A percentile compares a stretch with the other conserved stretches of the same genome.
These are phyloP conservation scores for Friedmanniomyces simplex DNA, from an alignment of 495 filamentous ascomycete genomes.

Conservation along the genomic window DNA sequence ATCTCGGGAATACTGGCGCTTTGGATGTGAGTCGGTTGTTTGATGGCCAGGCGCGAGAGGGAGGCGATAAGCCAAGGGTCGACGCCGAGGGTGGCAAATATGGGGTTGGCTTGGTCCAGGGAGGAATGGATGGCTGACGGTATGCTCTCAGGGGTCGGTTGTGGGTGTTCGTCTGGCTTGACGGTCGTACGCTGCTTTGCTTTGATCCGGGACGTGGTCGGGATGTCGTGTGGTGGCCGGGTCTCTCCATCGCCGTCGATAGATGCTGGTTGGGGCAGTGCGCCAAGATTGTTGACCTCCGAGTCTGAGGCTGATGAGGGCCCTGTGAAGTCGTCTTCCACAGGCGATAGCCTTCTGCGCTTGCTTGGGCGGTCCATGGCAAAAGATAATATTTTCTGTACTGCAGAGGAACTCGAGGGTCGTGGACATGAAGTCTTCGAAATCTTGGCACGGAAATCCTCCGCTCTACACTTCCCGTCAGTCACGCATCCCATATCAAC, in stretches of 20 bases:
- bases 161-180: neutral
- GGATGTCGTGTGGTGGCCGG: neutral
- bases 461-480: too few relatives aligned
- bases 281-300: neutral
- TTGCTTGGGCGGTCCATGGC: slow-evolving; percentile 12
- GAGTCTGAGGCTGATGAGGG: neutral
- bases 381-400: too few relatives aligned
- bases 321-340: neutral
- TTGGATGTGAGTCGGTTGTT: slow-evolving; percentile 82
- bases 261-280: neutral
- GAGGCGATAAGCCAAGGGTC: slow-evolving; percentile 85
- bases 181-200: neutral
- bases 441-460: neutral
- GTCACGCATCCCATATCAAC: too few relatives aligned
- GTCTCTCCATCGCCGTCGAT: neutral
- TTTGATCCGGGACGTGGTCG: slow-evolving; percentile 6
- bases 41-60: slow-evolving; percentile 77
- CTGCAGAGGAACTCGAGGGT: neutral
- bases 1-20: slow-evolving; percentile 85
- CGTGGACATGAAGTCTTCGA: neutral
- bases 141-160: neutral
- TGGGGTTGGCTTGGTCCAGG: slow-evolving; percentile 34
- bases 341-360: slow-evolving; percentile 7
- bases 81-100: slow-evolving; percentile 64
- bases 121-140: slow-evolving; percentile 4